A percentile compares a stretch with the other conserved stretches of the same genome.
Conservation (phyloP, 2,329 filamentous ascomycete genomes). For the Fusarium miscanthi region DNA sequence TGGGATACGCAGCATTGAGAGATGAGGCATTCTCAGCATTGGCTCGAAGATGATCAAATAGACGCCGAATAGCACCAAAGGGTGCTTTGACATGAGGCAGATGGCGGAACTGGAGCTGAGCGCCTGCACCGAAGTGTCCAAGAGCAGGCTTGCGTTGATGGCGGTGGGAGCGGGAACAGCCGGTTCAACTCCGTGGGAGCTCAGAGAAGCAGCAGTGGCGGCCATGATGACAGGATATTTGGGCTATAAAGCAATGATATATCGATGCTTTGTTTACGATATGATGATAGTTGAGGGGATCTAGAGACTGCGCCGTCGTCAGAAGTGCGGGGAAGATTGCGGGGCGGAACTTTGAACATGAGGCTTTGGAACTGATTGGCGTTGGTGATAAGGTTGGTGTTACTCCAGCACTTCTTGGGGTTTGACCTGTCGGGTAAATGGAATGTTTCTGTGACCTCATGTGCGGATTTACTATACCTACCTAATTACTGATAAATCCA, state of each 20-base stretch:
- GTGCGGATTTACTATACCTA: not conserved
- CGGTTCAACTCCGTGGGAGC: accelerated
- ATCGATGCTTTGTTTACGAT: not conserved
- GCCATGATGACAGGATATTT: not conserved
- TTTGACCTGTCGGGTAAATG: not conserved
- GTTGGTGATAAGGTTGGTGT: not conserved
- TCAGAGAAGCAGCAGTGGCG: not conserved
- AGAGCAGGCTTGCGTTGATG: not conserved
- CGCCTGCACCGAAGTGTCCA: not conserved
- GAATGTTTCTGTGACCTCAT: not conserved
- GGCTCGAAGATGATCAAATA: not conserved
- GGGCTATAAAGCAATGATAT: accelerated
- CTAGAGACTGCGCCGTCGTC: not conserved
- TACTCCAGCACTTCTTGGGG: not conserved
- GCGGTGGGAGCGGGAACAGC: not conserved
- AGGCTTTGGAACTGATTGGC: not conserved
- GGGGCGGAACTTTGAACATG: not conserved
- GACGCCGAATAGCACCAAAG: not conserved
- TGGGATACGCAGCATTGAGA: not conserved
- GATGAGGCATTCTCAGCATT: not conserved
- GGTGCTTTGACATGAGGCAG: not conserved
- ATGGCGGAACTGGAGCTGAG: not conserved
- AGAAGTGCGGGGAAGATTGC: not conserved
- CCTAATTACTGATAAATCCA: not conserved
- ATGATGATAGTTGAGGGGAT: not conserved